Conservation (phyloP, 2,329 filamentous ascomycete species). For the Sclerotinia borealis region DNA sequence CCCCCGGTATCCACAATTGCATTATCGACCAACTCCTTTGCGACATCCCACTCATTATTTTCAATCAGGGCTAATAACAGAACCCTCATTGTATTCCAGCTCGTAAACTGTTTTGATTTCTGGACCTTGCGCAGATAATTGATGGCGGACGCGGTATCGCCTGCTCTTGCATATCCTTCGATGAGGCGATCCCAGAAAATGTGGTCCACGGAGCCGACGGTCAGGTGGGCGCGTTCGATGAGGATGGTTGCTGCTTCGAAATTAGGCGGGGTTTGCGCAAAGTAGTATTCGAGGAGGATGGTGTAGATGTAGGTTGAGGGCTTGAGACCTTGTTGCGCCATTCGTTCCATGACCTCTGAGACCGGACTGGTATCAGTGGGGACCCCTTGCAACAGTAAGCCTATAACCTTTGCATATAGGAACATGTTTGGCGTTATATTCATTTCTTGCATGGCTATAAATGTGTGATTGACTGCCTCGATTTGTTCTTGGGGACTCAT, state of each 20-base stretch:
- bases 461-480: slow-evolving; percentile 45
- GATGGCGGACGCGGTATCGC: slow-evolving; percentile 46
- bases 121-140: slow-evolving; percentile 38
- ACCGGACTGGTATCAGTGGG: slow-evolving; percentile 42
- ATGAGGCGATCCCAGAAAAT: slow-evolving; percentile 66
- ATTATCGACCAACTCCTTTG: slow-evolving; percentile 29
- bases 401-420: slow-evolving; percentile 65
- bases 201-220: slow-evolving; percentile 40
- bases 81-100: slow-evolving; percentile 26
- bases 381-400: slow-evolving; percentile 46
- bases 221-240: slow-evolving; percentile 42
- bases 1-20: slow-evolving; percentile 24
- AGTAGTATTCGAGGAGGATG: slow-evolving; percentile 63
- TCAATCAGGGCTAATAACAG: slow-evolving; percentile 28
- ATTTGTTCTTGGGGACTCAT: slow-evolving; percentile 44
- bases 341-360: slow-evolving; percentile 55
- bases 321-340: slow-evolving; percentile 47
- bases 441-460: slow-evolving; percentile 50
- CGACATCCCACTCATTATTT: slow-evolving; percentile 30
- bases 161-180: slow-evolving; percentile 55
- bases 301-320: slow-evolving; percentile 66
- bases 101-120: slow-evolving; percentile 14
- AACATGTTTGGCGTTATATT: slow-evolving; percentile 55
- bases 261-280: slow-evolving; percentile 52
- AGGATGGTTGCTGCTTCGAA: slow-evolving; percentile 54